Evolutionary conservation across 1,284 basidiomycete species (phyloP).

Genomic region (Tilletia indica): DNA sequence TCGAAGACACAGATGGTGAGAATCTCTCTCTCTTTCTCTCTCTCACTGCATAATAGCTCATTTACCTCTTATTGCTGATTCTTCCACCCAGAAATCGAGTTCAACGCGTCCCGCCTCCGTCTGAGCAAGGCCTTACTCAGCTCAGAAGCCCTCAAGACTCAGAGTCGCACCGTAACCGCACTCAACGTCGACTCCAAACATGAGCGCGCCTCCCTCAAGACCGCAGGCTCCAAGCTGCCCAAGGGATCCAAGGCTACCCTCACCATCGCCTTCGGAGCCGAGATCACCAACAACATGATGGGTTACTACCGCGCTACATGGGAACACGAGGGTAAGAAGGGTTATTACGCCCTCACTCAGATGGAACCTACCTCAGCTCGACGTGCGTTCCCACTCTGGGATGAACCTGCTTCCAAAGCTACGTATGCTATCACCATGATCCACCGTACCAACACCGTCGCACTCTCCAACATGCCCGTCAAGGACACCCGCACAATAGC

Average conservation of each 20-base stretch:
- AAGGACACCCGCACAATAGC: constrained; percentile 35
- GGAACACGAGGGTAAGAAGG: constrained; percentile 58
- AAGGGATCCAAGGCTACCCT: constrained; percentile 45
- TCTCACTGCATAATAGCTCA: no score
- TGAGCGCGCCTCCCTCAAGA: constrained; percentile 45
- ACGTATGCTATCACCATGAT: constrained; percentile 80
- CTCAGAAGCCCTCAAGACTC: constrained; percentile 64
- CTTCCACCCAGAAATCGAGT: constrained; percentile 29
- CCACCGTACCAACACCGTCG: constrained; percentile 68
- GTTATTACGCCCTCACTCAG: constrained; percentile 50
- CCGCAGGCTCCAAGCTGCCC: constrained; percentile 38
- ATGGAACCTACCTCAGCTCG: constrained; percentile 81
- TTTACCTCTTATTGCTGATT: not conserved
- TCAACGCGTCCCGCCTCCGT: constrained; percentile 63
- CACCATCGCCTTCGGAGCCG: constrained; percentile 42
- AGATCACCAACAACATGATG: constrained; percentile 51
- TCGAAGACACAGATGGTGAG: constrained; percentile 62
- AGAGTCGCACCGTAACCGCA: constrained; percentile 61
- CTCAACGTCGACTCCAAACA: constrained; percentile 58
- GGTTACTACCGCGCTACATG: constrained; percentile 57
- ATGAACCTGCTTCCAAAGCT: constrained; percentile 88
- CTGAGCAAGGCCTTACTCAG: constrained; percentile 70
- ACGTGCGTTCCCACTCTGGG: constrained; percentile 67
- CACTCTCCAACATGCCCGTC: constrained; percentile 75
- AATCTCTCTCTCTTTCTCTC: constrained; percentile 55